phyloP scores from a whole-genome alignment of 2,329 filamentous ascomycete species.

The Aspergillus pseudonomiae region DNA sequence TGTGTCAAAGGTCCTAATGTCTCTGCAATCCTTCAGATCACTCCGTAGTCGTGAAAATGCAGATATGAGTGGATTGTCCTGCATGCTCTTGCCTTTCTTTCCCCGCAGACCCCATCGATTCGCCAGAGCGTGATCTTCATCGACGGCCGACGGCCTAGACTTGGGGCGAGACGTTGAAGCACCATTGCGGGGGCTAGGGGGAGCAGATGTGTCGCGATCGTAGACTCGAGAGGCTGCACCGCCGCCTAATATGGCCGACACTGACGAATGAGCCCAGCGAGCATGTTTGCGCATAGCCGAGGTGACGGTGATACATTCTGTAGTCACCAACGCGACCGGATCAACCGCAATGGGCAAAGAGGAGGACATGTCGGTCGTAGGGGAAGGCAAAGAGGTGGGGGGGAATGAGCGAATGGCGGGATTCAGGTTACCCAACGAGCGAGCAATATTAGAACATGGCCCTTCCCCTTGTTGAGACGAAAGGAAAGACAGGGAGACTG shows the following conservation, averaged over 20 bases:
- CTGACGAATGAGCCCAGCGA: constrained; percentile 92
- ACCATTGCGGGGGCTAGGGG: constrained; percentile 37
- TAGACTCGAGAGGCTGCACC: constrained; percentile 52
- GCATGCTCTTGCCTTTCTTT: constrained; percentile 95
- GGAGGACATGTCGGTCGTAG: constrained; percentile 35
- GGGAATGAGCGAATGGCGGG: constrained; percentile 15
- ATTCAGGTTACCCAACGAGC: constrained; percentile 16
- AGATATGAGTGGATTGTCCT: constrained; percentile 94
- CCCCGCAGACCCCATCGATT: constrained; percentile 92
- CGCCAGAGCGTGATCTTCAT: constrained; percentile 57
- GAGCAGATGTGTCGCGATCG: constrained; percentile 46
- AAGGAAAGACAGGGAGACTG: background rate
- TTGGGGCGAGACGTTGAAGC: constrained; percentile 24
- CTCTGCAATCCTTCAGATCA: constrained; percentile 85
- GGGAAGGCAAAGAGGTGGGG: constrained; percentile 25
- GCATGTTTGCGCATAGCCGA: constrained; percentile 98
- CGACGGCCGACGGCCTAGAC: constrained; percentile 29
- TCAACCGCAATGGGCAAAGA: constrained; percentile 78
- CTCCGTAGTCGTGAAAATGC: constrained; percentile 88
- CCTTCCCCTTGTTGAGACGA: constrained; percentile 9
- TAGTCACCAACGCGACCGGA: constrained; percentile 89
- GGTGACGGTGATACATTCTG: constrained; percentile 98
- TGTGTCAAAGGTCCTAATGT: constrained; percentile 87
- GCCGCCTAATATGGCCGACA: constrained; percentile 91
- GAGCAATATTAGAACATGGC: constrained; percentile 25